Conservation (phyloP, 768 basidiomycete species). For the Mycena amicta region DNA sequence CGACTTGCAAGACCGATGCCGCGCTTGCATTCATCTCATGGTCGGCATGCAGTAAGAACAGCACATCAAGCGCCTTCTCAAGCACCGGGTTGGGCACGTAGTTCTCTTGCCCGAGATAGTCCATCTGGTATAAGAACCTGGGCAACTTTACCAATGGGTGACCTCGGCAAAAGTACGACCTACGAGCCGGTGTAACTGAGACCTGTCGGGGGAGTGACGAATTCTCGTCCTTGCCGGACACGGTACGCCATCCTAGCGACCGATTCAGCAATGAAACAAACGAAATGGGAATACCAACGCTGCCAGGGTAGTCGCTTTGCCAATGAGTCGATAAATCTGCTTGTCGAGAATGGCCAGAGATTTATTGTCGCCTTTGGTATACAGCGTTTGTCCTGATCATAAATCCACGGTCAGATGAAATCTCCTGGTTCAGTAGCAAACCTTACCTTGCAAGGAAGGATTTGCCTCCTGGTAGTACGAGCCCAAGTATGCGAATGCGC, state of each 20-base stretch:
- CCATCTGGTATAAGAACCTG: conserved; percentile 90
- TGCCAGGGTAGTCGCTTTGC: conserved; percentile 86
- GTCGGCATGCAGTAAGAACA: conserved; percentile 88
- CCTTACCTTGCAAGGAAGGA: conserved; percentile 81
- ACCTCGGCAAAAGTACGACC: conserved; percentile 26
- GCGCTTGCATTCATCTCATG: conserved; percentile 89
- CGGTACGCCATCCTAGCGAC: conserved; percentile 83
- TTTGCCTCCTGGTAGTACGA: conserved; percentile 89
- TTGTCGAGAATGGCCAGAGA: conserved; percentile 87
- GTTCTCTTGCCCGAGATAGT: conserved; percentile 71
- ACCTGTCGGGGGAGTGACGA: conserved; percentile 81
- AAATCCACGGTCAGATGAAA: too few species aligned
- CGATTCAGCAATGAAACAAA: conserved; percentile 1
- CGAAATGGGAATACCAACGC: conserved; percentile 52
- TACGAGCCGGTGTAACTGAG: conserved; percentile 85
- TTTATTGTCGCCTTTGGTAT: conserved; percentile 62
- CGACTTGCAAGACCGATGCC: conserved; percentile 87
- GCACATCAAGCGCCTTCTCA: conserved; percentile 82
- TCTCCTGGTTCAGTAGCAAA: too few species aligned
- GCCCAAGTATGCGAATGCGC: conserved; percentile 85
- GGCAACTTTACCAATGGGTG: not conserved
- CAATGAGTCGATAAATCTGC: conserved; percentile 87
- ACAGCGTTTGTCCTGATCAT: conserved; percentile 80
- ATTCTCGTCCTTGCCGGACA: conserved; percentile 85
- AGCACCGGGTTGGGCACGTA: conserved; percentile 85